These are phyloP conservation scores for Nakazawaea pomicola DNA, from an alignment of 805 yeast species.

Conservation along the genomic window DNA sequence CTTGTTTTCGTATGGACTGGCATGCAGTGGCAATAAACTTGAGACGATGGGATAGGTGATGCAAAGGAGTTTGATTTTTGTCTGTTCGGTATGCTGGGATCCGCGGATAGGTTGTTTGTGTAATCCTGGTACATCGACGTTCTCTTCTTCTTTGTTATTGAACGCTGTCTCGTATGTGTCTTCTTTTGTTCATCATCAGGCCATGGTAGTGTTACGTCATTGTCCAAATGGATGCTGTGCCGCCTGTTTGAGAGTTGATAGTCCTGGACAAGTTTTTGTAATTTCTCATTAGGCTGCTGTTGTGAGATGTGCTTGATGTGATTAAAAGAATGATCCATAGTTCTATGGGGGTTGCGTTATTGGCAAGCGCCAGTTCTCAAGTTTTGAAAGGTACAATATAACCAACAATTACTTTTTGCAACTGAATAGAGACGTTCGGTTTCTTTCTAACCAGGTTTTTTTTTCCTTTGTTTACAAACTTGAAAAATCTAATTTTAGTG, in stretches of 20 bases:
- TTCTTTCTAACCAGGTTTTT: too few species aligned
- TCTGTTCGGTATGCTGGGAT: background rate
- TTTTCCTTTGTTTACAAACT: too few species aligned
- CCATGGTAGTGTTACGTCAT: conserved; percentile 6
- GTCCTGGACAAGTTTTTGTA: conserved; percentile 4
- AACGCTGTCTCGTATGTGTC: conserved; percentile 6
- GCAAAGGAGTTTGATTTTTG: background rate
- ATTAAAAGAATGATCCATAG: conserved; percentile 3
- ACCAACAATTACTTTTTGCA: too few species aligned
- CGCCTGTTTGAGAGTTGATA: conserved; percentile 5
- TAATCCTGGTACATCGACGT: conserved; percentile 9
- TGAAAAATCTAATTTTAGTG: too few species aligned
- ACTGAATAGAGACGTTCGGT: too few species aligned
- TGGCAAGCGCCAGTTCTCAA: too few species aligned
- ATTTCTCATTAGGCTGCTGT: conserved; percentile 10
- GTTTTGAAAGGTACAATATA: too few species aligned
- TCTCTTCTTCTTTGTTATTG: conserved; percentile 10
- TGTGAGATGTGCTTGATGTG: conserved; percentile 2
- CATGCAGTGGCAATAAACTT: conserved; percentile 6
- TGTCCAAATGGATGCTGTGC: conserved; percentile 5
- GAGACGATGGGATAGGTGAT: background rate
- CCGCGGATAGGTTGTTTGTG: background rate
- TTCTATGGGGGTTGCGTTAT: too few species aligned
- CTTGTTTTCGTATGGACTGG: conserved; percentile 9
- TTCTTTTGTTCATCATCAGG: conserved; percentile 7